phyloP scores from a whole-genome alignment of 345 rosid species.

The Brassica rapa region DNA sequence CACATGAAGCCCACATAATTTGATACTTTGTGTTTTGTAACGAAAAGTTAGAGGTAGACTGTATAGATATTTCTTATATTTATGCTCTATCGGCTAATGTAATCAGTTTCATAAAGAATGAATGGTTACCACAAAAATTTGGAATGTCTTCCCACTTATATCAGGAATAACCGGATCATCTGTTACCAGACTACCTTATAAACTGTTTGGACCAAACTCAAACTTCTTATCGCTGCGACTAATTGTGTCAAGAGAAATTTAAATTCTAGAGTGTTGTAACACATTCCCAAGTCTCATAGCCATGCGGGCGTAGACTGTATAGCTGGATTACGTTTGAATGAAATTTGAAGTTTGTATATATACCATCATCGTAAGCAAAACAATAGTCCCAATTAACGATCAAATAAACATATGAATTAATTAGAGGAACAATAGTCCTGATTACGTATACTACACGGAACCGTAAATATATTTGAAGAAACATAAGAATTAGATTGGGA shows the following conservation, averaged over 20 bases:
- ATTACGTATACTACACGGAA: background rate
- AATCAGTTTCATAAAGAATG: background rate
- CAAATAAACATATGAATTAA: background rate
- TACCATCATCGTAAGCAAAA: background rate
- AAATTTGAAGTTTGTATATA: background rate
- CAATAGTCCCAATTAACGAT: background rate
- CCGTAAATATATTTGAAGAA: background rate
- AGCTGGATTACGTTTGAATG: background rate
- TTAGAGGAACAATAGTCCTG: background rate
- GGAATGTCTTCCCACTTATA: background rate
- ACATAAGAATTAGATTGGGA: constrained; percentile 22
- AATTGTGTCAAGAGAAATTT: background rate
- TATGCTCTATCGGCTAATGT: background rate
- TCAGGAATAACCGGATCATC: background rate
- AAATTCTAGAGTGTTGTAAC: background rate
- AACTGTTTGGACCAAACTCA: background rate
- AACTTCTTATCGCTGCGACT: background rate
- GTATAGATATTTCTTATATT: too few relatives aligned
- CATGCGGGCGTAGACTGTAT: background rate
- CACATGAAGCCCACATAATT: background rate
- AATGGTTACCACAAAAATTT: background rate
- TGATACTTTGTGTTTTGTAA: background rate
- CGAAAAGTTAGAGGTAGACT: background rate
- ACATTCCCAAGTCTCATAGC: background rate
- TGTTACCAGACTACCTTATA: background rate